These are phyloP conservation scores for Mycena alexandri DNA, from an alignment of 768 basidiomycete species.

Conservation along the genomic window DNA sequence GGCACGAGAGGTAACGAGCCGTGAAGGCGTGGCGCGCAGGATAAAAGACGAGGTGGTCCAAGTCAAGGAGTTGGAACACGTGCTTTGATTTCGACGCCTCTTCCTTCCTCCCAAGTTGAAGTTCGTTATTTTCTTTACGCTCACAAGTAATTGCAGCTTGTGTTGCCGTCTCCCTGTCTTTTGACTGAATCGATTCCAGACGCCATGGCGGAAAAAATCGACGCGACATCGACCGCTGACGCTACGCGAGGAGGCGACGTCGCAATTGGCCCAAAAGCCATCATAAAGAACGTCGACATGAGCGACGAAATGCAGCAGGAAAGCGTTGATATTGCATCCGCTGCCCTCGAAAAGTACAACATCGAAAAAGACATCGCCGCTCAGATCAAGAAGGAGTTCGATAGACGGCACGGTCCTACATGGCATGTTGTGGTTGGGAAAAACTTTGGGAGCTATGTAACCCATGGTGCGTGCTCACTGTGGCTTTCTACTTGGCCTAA, in stretches of 20 bases:
- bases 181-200: constrained; percentile 7
- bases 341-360: constrained; percentile 89
- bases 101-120: background rate
- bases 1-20: constrained; percentile 2
- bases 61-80: background rate
- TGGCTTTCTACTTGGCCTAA: background rate
- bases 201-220: constrained; percentile 68
- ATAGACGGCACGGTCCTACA: constrained; percentile 90
- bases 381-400: constrained; percentile 98
- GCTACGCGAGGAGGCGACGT: constrained; percentile 57
- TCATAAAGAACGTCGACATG: constrained; percentile 98
- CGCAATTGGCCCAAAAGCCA: constrained; percentile 74
- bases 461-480: constrained; percentile 79
- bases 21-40: constrained; percentile 19
- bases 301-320: constrained; percentile 96
- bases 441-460: constrained; percentile 99
- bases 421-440: constrained; percentile 99
- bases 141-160: constrained; percentile 4
- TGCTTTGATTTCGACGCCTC: background rate
- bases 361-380: constrained; percentile 99
- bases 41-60: background rate
- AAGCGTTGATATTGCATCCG: constrained; percentile 87
- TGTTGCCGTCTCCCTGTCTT: background rate
- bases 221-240: constrained; percentile 71
- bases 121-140: background rate